These are phyloP conservation scores for Boletus speciosus DNA, from an alignment of 768 basidiomycete genomes.

Conservation along the genomic window DNA sequence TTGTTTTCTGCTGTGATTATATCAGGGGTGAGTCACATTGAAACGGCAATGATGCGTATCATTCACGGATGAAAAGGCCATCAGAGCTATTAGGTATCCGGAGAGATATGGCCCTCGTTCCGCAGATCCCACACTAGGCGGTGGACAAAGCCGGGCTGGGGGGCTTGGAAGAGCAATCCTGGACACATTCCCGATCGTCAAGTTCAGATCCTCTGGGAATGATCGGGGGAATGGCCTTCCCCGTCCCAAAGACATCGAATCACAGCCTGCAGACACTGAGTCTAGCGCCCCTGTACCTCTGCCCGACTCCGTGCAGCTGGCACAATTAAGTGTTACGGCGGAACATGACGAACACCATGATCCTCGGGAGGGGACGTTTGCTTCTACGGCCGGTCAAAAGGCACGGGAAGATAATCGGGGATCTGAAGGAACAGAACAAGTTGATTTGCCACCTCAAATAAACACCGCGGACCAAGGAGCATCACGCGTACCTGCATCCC, in stretches of 20 bases:
- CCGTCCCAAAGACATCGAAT: conserved; percentile 34
- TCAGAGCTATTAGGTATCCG: conserved; percentile 84
- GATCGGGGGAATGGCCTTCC: conserved; percentile 10
- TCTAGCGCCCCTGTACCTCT: neutral
- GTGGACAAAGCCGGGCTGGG: conserved; percentile 65
- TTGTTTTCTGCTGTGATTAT: conserved; percentile 84
- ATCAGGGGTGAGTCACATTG: conserved; percentile 58
- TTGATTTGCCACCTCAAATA: neutral
- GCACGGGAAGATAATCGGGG: neutral
- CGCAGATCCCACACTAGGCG: conserved; percentile 27
- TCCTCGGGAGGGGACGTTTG: neutral
- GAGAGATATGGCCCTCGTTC: conserved; percentile 85
- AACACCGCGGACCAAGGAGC: neutral
- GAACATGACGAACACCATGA: neutral
- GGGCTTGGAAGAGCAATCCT: conserved; percentile 90
- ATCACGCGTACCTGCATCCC: neutral
- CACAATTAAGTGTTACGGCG: neutral
- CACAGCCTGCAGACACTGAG: neutral
- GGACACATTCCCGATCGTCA: conserved; percentile 93
- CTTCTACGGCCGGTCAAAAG: neutral
- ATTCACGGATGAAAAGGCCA: conserved; percentile 45
- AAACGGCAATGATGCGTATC: too few relatives aligned
- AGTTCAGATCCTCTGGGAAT: conserved; percentile 52
- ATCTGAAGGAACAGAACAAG: conserved; percentile 7
- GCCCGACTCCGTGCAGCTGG: conserved; percentile 10